A percentile compares a stretch with the other conserved stretches of the same genome.
These are phyloP conservation scores for Vicia villosa DNA, from an alignment of 306 rosid species.

Conservation along the genomic window DNA sequence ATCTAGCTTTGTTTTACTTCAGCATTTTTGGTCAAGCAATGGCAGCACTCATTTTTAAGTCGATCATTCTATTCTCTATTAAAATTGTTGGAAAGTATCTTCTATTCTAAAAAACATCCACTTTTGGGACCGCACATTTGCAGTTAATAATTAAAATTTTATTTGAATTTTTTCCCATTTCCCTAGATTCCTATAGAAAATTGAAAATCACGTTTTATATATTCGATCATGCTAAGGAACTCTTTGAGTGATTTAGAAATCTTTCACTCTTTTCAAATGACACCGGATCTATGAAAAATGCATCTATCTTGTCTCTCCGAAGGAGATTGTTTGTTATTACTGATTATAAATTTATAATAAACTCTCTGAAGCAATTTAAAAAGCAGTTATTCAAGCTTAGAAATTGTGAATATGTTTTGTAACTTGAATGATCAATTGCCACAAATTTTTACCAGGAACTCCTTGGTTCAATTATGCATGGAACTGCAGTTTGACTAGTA, in stretches of 20 bases:
- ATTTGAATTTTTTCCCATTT: background rate
- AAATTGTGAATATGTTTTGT: background rate
- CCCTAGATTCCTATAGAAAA: background rate
- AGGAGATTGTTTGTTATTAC: background rate
- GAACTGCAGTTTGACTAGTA: background rate
- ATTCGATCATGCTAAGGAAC: background rate
- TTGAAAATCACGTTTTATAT: background rate
- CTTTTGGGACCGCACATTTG: background rate
- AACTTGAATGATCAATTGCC: background rate
- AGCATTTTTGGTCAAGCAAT: background rate
- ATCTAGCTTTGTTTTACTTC: background rate
- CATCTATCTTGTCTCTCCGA: background rate
- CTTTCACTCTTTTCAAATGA: constrained; percentile 2
- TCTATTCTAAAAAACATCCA: background rate
- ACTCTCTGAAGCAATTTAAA: background rate
- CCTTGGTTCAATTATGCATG: background rate
- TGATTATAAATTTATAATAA: background rate
- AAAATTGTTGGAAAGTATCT: background rate
- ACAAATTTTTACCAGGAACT: background rate
- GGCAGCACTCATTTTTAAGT: too few species aligned
- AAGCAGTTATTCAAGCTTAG: background rate
- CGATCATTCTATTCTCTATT: constrained; percentile 6
- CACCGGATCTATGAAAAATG: background rate
- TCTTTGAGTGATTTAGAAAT: background rate
- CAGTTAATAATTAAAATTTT: background rate